phyloP scores from a whole-genome alignment of 2,329 filamentous ascomycete species.

The Emericellopsis cladophorae region DNA sequence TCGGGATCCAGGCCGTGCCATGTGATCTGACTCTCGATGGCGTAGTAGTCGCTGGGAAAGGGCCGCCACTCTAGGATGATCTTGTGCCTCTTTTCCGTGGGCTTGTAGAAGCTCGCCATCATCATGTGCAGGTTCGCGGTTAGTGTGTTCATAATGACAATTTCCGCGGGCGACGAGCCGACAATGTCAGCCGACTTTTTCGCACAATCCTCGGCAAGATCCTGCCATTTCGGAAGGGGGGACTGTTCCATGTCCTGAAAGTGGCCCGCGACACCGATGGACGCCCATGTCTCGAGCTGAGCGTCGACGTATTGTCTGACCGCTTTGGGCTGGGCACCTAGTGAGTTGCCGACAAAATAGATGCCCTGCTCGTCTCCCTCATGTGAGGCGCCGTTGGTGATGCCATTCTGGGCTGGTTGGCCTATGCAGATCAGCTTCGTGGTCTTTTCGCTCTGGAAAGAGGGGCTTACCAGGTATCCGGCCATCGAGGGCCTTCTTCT shows the following conservation, averaged over 20 bases:
- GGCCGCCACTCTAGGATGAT: conserved; percentile 84
- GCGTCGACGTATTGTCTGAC: conserved; percentile 53
- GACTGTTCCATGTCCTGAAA: conserved; percentile 59
- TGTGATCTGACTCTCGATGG: conserved; percentile 67
- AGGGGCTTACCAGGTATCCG: conserved; percentile 22
- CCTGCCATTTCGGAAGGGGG: conserved; percentile 58
- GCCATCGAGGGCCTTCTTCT: conserved; percentile 44
- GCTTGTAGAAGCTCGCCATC: conserved; percentile 74
- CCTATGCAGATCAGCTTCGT: background rate
- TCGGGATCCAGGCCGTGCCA: conserved; percentile 56
- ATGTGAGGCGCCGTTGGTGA: conserved; percentile 7
- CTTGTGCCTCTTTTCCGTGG: conserved; percentile 53
- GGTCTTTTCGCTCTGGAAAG: background rate
- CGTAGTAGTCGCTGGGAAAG: conserved; percentile 81
- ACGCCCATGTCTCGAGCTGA: conserved; percentile 74
- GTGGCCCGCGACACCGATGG: conserved; percentile 74
- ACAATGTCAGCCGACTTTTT: conserved; percentile 60
- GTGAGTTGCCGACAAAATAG: conserved; percentile 84
- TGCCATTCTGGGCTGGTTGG: conserved; percentile 3
- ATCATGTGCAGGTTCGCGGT: conserved; percentile 72
- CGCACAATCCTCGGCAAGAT: conserved; percentile 66
- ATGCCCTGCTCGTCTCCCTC: conserved; percentile 32
- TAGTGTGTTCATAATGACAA: conserved; percentile 80
- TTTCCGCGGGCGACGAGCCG: conserved; percentile 58
- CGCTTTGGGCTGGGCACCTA: conserved; percentile 68